Evolutionary conservation across 2,329 filamentous ascomycete genomes (phyloP).

Genomic region (Aspergillus ibericus): DNA sequence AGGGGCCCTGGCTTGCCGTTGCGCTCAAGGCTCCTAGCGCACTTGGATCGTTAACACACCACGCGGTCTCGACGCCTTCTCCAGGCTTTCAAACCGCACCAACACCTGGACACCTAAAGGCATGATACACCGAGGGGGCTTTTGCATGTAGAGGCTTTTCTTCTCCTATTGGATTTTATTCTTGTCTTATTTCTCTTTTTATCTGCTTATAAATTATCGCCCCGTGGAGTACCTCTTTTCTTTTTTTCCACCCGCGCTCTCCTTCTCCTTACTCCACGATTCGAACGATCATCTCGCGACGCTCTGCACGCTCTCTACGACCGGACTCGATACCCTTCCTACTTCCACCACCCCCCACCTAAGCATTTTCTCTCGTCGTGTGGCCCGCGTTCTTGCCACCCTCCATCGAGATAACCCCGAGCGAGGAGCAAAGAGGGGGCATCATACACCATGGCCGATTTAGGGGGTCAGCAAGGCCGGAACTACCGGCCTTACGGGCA

Average conservation of each 20-base stretch:
- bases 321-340: slow-evolving; percentile 27
- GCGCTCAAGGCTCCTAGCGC: slow-evolving; percentile 44
- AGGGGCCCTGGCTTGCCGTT: slow-evolving; percentile 40
- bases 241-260: slow-evolving; percentile 19
- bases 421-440: slow-evolving; percentile 10
- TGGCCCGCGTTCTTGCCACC: slow-evolving; percentile 8
- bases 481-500: slow-evolving; percentile 59
- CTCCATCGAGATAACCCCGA: slow-evolving; percentile 3
- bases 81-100: slow-evolving; percentile 23
- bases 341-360: slow-evolving; percentile 8
- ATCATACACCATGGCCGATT: slow-evolving; percentile 58
- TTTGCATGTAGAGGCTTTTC: slow-evolving; percentile 20
- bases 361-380: slow-evolving; percentile 7
- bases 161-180: slow-evolving; percentile 19
- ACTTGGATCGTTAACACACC: slow-evolving; percentile 28
- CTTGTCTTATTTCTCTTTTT: slow-evolving; percentile 13
- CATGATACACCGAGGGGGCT: slow-evolving; percentile 29
- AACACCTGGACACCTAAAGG: slow-evolving; percentile 23
- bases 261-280: slow-evolving; percentile 31
- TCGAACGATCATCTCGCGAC: slow-evolving; percentile 34
- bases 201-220: slow-evolving; percentile 17
- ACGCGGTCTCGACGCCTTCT: slow-evolving; percentile 21
- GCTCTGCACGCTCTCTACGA: slow-evolving; percentile 36
- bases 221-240: slow-evolving; percentile 20
- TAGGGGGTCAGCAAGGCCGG: slow-evolving; percentile 62